A percentile compares a stretch with the other conserved stretches of the same genome.
Conservation (phyloP, 139 green algal genomes). For the Cymbomonas tetramitiformis region DNA sequence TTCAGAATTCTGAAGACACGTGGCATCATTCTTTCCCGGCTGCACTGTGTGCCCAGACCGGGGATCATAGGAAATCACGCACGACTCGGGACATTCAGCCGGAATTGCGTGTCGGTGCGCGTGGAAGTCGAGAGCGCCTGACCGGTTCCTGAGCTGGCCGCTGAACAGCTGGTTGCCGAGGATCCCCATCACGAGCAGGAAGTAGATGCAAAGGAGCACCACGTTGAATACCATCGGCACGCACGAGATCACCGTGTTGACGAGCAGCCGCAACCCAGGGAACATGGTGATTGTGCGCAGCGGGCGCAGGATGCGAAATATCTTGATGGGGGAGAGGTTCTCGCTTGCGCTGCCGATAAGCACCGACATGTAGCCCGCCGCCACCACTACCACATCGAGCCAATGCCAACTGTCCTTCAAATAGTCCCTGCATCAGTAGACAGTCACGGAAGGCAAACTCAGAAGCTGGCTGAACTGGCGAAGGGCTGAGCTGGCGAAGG, state of each 20-base stretch:
- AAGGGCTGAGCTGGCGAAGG: no score
- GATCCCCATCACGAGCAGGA: conserved; percentile 27
- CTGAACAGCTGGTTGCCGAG: conserved; percentile 22
- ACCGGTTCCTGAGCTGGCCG: conserved; percentile 11
- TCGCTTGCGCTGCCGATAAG: not conserved
- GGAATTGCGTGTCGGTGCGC: no score
- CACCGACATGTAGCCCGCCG: not conserved
- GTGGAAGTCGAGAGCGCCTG: no score
- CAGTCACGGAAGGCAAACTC: no score
- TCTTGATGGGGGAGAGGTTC: conserved; percentile 8
- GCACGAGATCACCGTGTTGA: conserved; percentile 19
- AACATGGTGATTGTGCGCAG: conserved; percentile 22
- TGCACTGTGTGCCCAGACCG: no score
- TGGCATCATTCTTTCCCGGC: no score
- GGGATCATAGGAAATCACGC: no score
- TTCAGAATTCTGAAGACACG: no score
- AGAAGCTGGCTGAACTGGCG: no score
- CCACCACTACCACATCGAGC: conserved; percentile 23
- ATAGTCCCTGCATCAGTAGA: no score
- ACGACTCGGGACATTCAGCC: no score
- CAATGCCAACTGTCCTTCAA: conserved; percentile 26
- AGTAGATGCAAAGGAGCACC: conserved; percentile 11
- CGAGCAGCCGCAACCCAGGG: conserved; percentile 17
- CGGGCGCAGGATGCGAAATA: conserved; percentile 18
- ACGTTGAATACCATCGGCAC: conserved; percentile 25